phyloP scores from a whole-genome alignment of 306 rosid species.

The Sechiopsis laciniata region DNA sequence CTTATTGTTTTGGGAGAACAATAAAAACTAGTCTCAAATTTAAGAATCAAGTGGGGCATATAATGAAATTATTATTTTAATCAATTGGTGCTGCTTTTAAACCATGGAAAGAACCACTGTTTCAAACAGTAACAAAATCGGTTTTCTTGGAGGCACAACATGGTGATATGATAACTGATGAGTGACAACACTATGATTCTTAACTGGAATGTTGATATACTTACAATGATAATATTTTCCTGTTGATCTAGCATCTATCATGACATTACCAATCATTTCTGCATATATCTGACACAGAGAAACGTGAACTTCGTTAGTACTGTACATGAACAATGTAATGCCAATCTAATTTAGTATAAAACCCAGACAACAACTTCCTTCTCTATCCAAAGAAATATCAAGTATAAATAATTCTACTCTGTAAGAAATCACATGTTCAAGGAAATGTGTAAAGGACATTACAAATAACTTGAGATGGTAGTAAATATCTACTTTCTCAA shows the following conservation, averaged over 20 bases:
- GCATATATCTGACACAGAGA: slow-evolving; percentile 65
- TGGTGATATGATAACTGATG: not conserved
- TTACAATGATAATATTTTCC: slow-evolving; percentile 98
- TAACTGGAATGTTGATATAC: slow-evolving; percentile 23
- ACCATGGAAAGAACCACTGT: not conserved
- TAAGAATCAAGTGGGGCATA: not conserved
- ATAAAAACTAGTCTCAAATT: not conserved
- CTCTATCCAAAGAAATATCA: not conserved
- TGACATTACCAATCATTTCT: slow-evolving; percentile 99
- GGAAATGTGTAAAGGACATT: not conserved
- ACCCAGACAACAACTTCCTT: not conserved
- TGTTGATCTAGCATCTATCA: slow-evolving; percentile 94
- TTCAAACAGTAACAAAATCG: not conserved
- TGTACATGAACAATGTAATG: not conserved
- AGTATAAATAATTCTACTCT: not conserved
- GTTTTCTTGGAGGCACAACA: not conserved
- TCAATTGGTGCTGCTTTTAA: not conserved
- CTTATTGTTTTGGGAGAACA: not conserved
- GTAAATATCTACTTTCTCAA: not conserved
- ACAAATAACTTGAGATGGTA: not conserved
- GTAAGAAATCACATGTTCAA: not conserved
- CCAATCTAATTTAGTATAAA: not conserved
- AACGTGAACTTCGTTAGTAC: slow-evolving; percentile 9
- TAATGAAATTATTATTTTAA: not conserved
- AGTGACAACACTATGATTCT: not conserved